Evolutionary conservation across 1,284 basidiomycete species (phyloP), one percentile per base, ranked within the genome.

Genomic region (Pseudozyma hubeiensis): DNA sequence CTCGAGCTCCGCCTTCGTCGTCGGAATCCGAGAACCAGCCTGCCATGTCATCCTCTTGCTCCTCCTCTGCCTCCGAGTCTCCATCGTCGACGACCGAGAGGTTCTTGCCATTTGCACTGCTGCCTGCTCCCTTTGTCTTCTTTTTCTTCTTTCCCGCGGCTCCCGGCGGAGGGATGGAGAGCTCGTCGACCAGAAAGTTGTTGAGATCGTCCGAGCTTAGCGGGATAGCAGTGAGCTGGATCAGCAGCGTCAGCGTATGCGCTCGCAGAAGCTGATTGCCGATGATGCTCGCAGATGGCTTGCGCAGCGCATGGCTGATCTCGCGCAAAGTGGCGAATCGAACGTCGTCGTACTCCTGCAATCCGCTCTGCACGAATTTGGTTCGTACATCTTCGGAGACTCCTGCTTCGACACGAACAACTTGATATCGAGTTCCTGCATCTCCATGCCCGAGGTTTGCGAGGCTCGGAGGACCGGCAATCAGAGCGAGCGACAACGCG

Each of bases 291-390:
- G 71, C 60, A 9, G 76, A 63, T 16, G 71, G 66, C 29, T 53
- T 56, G 14, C 71, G 70, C 29, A 80, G 65, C 30, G 66, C 49
- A 6, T 59, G 52, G 19, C 70, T 89, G 31, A 92, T 87, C 79
- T 97, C 94, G 40, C 92, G 89, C 64, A 97, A 88, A 86, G 97
- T 97, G 84, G 92, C 93, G 91, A 92, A 97, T 62, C 95, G 90
- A 30, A 98, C 87, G 83, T 84, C 82, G 72, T 95, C 93, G 83
- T 95, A 82, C 49, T 78, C 64, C 29, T 84, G 73, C 41, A 83
- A 46, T 3, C 73, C 78, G 31, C 69, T 75, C 13, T 81, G 71
- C 7, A 74, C 70, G 10, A 84, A 78, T 30, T 63, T 64, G 13
- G 47, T 68, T 4, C 77, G 41, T 11, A 84, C 64, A 33, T 84